These are phyloP conservation scores for Guillardia theta DNA, from an alignment of 78 protist genomes.

Conservation along the genomic window DNA sequence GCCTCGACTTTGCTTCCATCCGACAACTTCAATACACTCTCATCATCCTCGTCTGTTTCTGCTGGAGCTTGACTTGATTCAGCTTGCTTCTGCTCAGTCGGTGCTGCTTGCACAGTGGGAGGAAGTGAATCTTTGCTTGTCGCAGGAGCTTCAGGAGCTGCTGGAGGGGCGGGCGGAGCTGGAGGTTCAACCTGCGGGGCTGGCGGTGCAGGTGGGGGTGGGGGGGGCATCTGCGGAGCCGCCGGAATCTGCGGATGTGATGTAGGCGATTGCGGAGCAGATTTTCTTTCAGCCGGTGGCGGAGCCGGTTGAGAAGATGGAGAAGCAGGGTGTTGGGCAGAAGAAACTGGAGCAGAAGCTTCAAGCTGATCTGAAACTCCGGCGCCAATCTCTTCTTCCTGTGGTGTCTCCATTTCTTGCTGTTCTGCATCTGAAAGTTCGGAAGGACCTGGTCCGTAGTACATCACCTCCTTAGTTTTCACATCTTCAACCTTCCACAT, in stretches of 20 bases:
- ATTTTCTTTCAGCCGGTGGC: too few relatives aligned
- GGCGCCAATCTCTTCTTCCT: too few relatives aligned
- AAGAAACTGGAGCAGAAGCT: too few relatives aligned
- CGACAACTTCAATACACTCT: not conserved
- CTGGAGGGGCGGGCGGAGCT: not conserved
- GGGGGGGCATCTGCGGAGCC: not conserved
- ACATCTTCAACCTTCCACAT: not conserved
- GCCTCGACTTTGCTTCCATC: not conserved
- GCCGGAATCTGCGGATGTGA: not conserved
- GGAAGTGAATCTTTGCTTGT: too few relatives aligned
- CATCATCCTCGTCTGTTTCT: not conserved
- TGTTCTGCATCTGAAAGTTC: too few relatives aligned
- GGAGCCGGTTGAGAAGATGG: too few relatives aligned
- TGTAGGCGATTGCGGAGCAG: not conserved
- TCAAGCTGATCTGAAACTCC: too few relatives aligned
- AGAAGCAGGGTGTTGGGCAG: too few relatives aligned
- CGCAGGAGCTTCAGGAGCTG: not conserved
- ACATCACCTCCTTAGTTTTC: not conserved
- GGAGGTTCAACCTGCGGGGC: not conserved
- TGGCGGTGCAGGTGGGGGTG: not conserved
- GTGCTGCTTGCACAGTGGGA: too few relatives aligned
- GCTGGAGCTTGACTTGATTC: too few relatives aligned
- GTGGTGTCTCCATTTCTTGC: too few relatives aligned
- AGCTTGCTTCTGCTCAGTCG: too few relatives aligned
- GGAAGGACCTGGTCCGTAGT: not conserved